A percentile compares a stretch with the other conserved stretches of the same genome.
These are phyloP conservation scores for Globisporangium cederbergense DNA, from an alignment of 352 stramenopile species.

Conservation along the genomic window DNA sequence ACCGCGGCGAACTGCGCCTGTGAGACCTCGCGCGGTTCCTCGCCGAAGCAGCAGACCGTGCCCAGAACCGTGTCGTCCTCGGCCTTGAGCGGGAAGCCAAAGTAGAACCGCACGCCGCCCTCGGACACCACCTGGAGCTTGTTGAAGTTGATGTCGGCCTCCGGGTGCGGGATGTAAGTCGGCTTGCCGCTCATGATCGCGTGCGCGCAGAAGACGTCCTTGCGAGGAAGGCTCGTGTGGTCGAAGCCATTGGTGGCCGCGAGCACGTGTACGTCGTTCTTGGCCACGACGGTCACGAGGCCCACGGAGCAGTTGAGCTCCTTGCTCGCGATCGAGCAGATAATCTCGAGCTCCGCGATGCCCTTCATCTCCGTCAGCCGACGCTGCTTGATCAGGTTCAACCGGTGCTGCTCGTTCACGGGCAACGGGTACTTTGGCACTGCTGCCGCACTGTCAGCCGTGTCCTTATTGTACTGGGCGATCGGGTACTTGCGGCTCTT, in stretches of 20 bases:
- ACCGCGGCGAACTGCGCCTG: slow-evolving; percentile 44
- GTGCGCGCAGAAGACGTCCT: slow-evolving; percentile 55
- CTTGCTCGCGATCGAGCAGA: slow-evolving; percentile 36
- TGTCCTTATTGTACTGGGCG: neutral
- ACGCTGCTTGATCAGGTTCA: slow-evolving; percentile 31
- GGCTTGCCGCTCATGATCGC: slow-evolving; percentile 45
- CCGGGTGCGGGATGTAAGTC: slow-evolving; percentile 47
- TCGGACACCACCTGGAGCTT: slow-evolving; percentile 25
- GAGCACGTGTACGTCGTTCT: slow-evolving; percentile 37
- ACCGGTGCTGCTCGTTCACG: slow-evolving; percentile 19
- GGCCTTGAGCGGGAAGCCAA: slow-evolving; percentile 47
- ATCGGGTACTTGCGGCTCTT: slow-evolving; percentile 14
- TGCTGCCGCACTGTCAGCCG: neutral
- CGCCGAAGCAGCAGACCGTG: slow-evolving; percentile 48
- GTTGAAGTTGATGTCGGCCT: slow-evolving; percentile 51
- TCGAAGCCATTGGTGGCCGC: slow-evolving; percentile 32
- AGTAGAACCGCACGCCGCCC: slow-evolving; percentile 46
- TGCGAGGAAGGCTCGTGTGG: slow-evolving; percentile 26
- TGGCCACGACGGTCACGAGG: slow-evolving; percentile 45
- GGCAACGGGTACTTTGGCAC: slow-evolving; percentile 9
- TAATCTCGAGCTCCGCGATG: slow-evolving; percentile 47
- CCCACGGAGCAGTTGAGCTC: slow-evolving; percentile 39
- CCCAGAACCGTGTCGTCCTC: slow-evolving; percentile 37
- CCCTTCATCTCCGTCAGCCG: slow-evolving; percentile 22
- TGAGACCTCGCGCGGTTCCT: slow-evolving; percentile 35